Conservation (phyloP, 148 eudicot genomes). For the Chenopodium album region DNA sequence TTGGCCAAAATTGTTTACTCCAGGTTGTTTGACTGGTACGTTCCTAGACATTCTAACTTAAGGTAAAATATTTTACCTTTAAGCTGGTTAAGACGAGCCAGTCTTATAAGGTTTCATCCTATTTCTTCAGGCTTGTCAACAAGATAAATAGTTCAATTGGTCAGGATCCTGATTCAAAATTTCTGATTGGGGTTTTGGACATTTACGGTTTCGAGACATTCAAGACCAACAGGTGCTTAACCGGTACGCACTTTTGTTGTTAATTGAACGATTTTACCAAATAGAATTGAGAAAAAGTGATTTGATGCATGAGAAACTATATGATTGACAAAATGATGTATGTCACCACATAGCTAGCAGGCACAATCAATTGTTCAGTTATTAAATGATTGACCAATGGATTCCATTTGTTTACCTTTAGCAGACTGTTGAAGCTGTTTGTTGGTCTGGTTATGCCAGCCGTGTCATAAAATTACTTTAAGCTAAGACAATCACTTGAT, state of each 20-base stretch:
- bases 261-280: constrained; percentile 28
- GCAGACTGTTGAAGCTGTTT: neutral
- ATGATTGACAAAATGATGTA: constrained; percentile 2
- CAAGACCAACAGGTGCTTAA: constrained; percentile 99
- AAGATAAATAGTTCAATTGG: constrained; percentile 97
- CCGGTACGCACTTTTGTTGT: constrained; percentile 85
- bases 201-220: constrained; percentile 98
- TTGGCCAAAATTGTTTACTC: constrained; percentile 87
- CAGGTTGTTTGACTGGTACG: constrained; percentile 91
- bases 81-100: neutral
- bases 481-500: neutral
- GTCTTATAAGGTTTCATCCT: constrained; percentile 11
- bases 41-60: neutral
- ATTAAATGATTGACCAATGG: neutral
- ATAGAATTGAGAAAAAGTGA: constrained; percentile 25
- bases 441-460: neutral
- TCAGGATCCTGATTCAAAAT: constrained; percentile 82
- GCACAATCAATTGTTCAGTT: neutral
- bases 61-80: neutral
- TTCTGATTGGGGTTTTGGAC: constrained; percentile 87
- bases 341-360: neutral
- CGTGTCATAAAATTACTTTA: constrained; percentile 4
- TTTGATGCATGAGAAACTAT: neutral
- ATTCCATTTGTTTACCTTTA: neutral
- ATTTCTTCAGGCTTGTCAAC: constrained; percentile 76